Evolutionary conservation across 2,329 filamentous ascomycete genomes (phyloP).

Genomic region (Ambrosiella cleistominuta): DNA sequence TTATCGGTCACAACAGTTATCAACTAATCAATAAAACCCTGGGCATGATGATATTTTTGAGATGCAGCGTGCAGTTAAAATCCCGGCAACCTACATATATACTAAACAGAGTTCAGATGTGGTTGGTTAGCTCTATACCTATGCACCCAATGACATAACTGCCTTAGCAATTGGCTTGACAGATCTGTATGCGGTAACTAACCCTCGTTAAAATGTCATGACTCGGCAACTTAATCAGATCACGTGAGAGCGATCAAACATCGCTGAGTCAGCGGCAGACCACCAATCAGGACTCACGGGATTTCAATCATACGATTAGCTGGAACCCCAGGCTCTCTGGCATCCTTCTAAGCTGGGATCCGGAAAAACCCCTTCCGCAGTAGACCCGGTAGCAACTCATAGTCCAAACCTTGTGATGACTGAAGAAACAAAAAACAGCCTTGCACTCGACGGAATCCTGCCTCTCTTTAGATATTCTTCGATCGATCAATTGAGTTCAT

Average conservation of each 20-base stretch:
- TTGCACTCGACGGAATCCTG: background rate
- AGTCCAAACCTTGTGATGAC: background rate
- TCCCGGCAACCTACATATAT: too few species aligned
- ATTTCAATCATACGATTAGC: conserved; percentile 13
- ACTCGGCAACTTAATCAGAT: background rate
- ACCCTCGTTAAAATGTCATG: too few species aligned
- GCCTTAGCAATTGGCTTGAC: background rate
- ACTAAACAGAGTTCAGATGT: too few species aligned
- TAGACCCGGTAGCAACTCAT: conserved; percentile 1
- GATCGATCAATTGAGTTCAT: background rate
- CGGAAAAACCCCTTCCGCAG: conserved; percentile 7
- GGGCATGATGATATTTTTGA: background rate
- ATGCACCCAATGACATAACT: background rate
- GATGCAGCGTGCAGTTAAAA: background rate
- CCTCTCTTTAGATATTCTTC: background rate
- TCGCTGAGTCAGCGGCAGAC: conserved; percentile 8
- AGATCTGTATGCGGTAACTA: background rate
- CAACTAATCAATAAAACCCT: background rate
- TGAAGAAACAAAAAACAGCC: background rate
- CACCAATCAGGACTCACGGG: conserved; percentile 10
- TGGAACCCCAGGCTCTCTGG: background rate
- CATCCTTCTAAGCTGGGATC: background rate
- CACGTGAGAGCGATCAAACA: conserved; percentile 5
- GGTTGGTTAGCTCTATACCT: too few species aligned
- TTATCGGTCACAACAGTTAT: background rate